Evolutionary conservation across 2,329 filamentous ascomycete species (phyloP).

Genomic region (Coniochaeta sp.): DNA sequence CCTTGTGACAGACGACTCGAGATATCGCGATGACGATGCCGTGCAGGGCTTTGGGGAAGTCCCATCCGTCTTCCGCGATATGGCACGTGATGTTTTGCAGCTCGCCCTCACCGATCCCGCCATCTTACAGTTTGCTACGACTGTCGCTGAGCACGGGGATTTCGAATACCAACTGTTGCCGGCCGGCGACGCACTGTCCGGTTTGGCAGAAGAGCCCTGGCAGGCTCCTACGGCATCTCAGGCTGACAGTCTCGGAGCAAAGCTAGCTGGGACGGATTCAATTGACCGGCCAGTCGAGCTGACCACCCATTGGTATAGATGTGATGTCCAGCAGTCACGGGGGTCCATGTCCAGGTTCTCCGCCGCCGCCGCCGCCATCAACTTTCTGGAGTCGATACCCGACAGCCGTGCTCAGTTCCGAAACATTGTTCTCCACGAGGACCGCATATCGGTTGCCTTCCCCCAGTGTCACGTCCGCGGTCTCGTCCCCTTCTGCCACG

Average conservation of each 20-base stretch:
- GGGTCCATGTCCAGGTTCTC: slow-evolving; percentile 4
- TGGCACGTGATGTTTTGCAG: not conserved
- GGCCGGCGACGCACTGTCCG: too few relatives aligned
- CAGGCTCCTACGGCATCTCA: not conserved
- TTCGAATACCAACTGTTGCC: too few relatives aligned
- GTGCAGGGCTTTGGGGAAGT: too few relatives aligned
- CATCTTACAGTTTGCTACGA: too few relatives aligned
- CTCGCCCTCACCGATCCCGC: not conserved
- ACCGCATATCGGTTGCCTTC: not conserved
- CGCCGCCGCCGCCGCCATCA: slow-evolving; percentile 5
- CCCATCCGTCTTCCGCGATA: not conserved
- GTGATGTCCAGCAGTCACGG: too few relatives aligned
- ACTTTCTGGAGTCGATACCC: slow-evolving; percentile 3
- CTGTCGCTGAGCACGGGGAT: too few relatives aligned
- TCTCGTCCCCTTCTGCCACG: slow-evolving; percentile 2
- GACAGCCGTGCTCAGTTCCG: not conserved
- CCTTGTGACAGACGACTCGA: not conserved
- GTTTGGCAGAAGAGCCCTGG: not conserved
- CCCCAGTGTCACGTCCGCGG: slow-evolving; percentile 2
- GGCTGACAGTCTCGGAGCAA: too few relatives aligned
- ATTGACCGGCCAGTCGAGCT: too few relatives aligned
- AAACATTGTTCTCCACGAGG: slow-evolving; percentile 3
- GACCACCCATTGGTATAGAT: too few relatives aligned
- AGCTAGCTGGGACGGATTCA: too few relatives aligned
- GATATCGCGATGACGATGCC: not conserved